A percentile compares a stretch with the other conserved stretches of the same genome.
These are phyloP conservation scores for Mycena olivaceomarginata DNA, from an alignment of 768 basidiomycete species.

Conservation along the genomic window DNA sequence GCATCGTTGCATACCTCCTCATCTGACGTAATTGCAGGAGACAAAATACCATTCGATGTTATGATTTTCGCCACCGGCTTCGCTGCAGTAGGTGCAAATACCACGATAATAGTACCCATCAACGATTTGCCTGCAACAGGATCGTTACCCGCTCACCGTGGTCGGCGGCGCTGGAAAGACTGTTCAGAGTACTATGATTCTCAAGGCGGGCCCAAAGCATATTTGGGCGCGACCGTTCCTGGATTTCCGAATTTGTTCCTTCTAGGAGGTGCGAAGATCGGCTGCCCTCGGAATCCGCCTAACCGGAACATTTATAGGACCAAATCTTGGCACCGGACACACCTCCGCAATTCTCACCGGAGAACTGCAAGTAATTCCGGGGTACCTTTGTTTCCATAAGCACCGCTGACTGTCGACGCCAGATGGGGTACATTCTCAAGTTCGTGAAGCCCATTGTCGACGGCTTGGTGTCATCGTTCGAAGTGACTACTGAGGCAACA, in stretches of 20 bases:
- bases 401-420: neutral
- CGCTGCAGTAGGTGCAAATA: slow-evolving; percentile 48
- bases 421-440: slow-evolving; percentile 11
- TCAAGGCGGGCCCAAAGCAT: slow-evolving; percentile 64
- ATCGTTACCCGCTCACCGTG: slow-evolving; percentile 57
- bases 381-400: neutral
- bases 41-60: slow-evolving; percentile 58
- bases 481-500: slow-evolving; percentile 13
- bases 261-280: slow-evolving; percentile 56
- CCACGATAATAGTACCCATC: neutral
- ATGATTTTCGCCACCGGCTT: slow-evolving; percentile 66
- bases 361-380: neutral
- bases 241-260: slow-evolving; percentile 69
- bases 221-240: slow-evolving; percentile 64
- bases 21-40: slow-evolving; percentile 48
- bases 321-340: slow-evolving; percentile 1
- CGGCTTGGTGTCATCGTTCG: slow-evolving; percentile 11
- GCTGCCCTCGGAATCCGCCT: slow-evolving; percentile 59
- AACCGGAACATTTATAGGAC: neutral
- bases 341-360: slow-evolving; percentile 54
- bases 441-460: slow-evolving; percentile 8
- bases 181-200: slow-evolving; percentile 63
- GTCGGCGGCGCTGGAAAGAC: slow-evolving; percentile 54
- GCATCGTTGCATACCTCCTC: neutral
- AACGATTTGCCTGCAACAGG: slow-evolving; percentile 44